Percentiles rank a stretch among this genome's conserved stretches.
Evolutionary conservation across 1,284 basidiomycete genomes (phyloP).

Genomic region (Pseudozyma pruni): DNA sequence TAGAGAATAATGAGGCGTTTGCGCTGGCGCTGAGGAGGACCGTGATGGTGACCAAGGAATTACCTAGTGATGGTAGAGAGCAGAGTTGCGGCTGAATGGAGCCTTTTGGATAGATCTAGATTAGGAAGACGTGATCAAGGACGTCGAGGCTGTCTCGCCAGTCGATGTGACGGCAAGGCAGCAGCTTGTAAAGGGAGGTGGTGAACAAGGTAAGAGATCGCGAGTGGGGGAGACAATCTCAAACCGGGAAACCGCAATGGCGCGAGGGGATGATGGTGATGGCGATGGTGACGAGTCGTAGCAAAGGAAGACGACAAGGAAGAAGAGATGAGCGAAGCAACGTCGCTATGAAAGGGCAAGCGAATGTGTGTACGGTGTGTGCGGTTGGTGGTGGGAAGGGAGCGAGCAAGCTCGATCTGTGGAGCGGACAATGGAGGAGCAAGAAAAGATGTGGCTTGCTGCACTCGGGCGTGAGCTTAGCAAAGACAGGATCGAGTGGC

Average conservation of each 20-base stretch:
- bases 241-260: too few relatives aligned
- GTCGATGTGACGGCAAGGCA: conserved; percentile 6
- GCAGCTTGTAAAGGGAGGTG: not conserved
- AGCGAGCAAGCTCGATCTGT: not conserved
- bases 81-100: conserved; percentile 44
- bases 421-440: not conserved
- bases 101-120: conserved; percentile 9
- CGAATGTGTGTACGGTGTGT: not conserved
- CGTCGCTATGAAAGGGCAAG: conserved; percentile 17
- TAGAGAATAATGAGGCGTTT: too few relatives aligned
- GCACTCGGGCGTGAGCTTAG: conserved; percentile 5
- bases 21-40: too few relatives aligned
- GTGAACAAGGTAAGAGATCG: not conserved
- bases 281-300: conserved; percentile 10
- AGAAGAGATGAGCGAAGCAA: conserved; percentile 22
- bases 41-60: too few relatives aligned
- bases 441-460: conserved; percentile 7
- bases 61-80: conserved; percentile 3
- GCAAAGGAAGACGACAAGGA: conserved; percentile 9
- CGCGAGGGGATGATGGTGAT: not conserved
- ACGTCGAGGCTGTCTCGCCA: conserved; percentile 1
- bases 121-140: conserved; percentile 6
- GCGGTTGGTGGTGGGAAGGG: conserved; percentile 4
- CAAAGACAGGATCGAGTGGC: too few relatives aligned
- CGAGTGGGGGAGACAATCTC: not conserved